phyloP scores from a whole-genome alignment of 1,284 basidiomycete species.

The Moesziomyces antarcticus region DNA sequence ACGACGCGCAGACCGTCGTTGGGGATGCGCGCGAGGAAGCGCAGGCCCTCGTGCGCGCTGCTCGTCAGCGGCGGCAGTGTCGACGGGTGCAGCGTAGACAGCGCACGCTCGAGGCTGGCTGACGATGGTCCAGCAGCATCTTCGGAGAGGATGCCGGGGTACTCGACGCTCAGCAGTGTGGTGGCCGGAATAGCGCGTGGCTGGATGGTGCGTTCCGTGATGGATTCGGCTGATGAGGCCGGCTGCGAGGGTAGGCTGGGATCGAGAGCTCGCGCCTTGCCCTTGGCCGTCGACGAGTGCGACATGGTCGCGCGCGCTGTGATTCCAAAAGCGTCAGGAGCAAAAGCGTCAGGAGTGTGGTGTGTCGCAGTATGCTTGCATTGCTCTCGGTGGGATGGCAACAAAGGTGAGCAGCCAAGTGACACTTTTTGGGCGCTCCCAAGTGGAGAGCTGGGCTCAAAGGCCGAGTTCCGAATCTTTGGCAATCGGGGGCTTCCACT shows the following conservation, averaged over 20 bases:
- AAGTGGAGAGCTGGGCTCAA: neutral
- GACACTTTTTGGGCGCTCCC: too few relatives aligned
- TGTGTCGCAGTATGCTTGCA: neutral
- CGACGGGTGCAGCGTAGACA: slow-evolving; percentile 49
- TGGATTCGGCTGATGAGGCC: neutral
- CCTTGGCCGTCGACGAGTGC: slow-evolving; percentile 5
- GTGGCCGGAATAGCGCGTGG: slow-evolving; percentile 43
- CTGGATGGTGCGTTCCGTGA: slow-evolving; percentile 6
- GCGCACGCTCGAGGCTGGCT: slow-evolving; percentile 47
- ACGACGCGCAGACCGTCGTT: slow-evolving; percentile 36
- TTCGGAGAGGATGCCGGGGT: slow-evolving; percentile 49
- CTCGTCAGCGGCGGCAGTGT: slow-evolving; percentile 34
- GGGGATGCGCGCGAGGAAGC: slow-evolving; percentile 42
- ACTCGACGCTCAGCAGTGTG: slow-evolving; percentile 54
- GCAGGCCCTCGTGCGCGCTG: slow-evolving; percentile 46
- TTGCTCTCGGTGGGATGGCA: neutral
- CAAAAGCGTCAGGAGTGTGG: too few relatives aligned
- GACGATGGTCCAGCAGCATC: neutral
- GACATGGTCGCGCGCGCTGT: slow-evolving; percentile 5
- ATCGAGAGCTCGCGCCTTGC: slow-evolving; percentile 27
- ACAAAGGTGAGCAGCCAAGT: neutral
- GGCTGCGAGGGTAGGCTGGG: too few relatives aligned
- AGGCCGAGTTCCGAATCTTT: slow-evolving; percentile 6
- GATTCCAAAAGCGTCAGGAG: too few relatives aligned
- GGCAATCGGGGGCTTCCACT: slow-evolving; percentile 5